Evolutionary conservation across 345 rosid species (phyloP), one percentile per base, ranked within the genome.

Genomic region (Hibiscus mutabilis): DNA sequence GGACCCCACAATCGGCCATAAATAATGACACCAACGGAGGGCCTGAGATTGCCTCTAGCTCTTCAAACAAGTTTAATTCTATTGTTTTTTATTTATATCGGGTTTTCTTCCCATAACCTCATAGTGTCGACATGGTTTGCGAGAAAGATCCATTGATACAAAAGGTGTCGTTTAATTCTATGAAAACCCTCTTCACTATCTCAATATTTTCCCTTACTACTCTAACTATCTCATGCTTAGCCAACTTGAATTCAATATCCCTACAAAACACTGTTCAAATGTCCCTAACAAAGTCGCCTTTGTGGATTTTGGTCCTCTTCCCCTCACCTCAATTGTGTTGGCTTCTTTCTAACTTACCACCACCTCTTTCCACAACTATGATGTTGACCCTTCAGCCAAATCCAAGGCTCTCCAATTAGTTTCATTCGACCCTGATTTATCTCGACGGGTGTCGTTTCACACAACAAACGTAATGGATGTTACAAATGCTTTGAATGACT

Each of bases 271-370:
- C 78, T 72, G 29, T 59, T 46, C 83, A 0, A 71, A 66, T 62
- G 77, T 73, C 60, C 96, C 90, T 6, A 77, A 2, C 78, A 82
- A 75, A 15, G 68, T 93, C 14, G 98, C 98, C 69, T 93, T 93
- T 46, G 66, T 93, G 37, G 98, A 97, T 46, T 93, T 97, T 1
- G 97, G 98, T 24, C 96, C 97, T 6, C 91, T 93, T 16, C 98
- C 98, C 5, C 82, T 93, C 6, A 88, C 97, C 29, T 86, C 98
- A 0, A 78, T 93, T 15, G 94, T 93, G 12, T 76, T 93, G 51
- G 97, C 98, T 31, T 60, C 80, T 42, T 79, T 78, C 24, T 92
- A 93, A 75, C 87, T 93, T 52, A 71, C 89, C 11, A 75, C 70
- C 35, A 76, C 92, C 3, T 14, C 71, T 44, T 89, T 93, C 79